phyloP scores from a whole-genome alignment of 352 stramenopile species.

The Pythium sukuiense region DNA sequence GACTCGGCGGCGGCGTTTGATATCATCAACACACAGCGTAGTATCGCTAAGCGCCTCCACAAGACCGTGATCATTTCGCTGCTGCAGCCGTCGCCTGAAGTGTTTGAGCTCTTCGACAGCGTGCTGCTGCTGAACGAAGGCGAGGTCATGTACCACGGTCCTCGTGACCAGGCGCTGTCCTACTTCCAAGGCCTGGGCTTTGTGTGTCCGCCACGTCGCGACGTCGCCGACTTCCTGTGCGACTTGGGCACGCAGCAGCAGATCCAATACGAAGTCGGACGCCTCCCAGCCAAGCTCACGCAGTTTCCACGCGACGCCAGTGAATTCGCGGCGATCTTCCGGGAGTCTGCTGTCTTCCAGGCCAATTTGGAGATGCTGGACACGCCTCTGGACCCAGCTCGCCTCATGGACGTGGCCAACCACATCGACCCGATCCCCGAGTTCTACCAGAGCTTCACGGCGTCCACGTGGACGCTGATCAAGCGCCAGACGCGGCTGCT shows the following conservation, averaged over 20 bases:
- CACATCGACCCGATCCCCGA: constrained; percentile 13
- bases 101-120: constrained; percentile 93
- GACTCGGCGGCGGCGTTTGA: constrained; percentile 65
- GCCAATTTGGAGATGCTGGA: constrained; percentile 68
- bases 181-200: constrained; percentile 89
- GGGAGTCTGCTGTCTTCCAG: constrained; percentile 22
- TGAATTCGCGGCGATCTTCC: constrained; percentile 29
- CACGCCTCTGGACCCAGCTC: constrained; percentile 84
- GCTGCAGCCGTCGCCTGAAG: constrained; percentile 92
- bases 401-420: constrained; percentile 63
- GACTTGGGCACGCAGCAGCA: constrained; percentile 34
- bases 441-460: constrained; percentile 20
- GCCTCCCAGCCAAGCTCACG: constrained; percentile 37
- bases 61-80: constrained; percentile 76
- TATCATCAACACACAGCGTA: constrained; percentile 54
- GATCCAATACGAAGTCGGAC: constrained; percentile 18
- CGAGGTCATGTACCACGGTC: constrained; percentile 86
- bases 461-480: constrained; percentile 11
- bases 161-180: constrained; percentile 45
- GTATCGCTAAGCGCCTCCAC: constrained; percentile 64
- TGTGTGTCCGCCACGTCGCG: constrained; percentile 52
- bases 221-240: constrained; percentile 92
- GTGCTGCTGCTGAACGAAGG: constrained; percentile 91
- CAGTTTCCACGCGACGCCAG: constrained; percentile 10
- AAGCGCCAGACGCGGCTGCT: constrained; percentile 50